phyloP scores from a whole-genome alignment of 2,329 filamentous ascomycete species.

The Colletotrichum sp. region DNA sequence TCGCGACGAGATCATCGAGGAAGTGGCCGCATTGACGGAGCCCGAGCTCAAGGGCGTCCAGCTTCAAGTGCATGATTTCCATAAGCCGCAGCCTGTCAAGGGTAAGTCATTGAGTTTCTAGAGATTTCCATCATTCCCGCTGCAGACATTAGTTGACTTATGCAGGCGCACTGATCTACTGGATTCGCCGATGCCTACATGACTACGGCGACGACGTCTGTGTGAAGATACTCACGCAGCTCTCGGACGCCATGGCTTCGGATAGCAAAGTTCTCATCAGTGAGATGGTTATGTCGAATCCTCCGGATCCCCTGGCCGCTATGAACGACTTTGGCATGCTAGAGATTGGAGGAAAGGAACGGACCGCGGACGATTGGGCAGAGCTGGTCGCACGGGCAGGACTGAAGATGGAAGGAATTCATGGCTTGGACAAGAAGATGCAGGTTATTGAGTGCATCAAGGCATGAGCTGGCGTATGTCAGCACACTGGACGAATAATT shows the following conservation, averaged over 20 bases:
- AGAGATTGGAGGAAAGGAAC: constrained; percentile 35
- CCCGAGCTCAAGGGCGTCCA: background rate
- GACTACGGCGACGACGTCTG: constrained; percentile 38
- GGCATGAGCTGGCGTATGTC: background rate
- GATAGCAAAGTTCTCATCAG: constrained; percentile 37
- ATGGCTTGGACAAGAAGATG: constrained; percentile 6
- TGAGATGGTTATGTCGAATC: constrained; percentile 32
- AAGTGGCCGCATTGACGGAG: background rate
- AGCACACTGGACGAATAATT: background rate
- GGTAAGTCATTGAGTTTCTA: background rate
- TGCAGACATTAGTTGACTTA: background rate
- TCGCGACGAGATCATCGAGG: constrained; percentile 21
- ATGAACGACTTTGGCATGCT: constrained; percentile 34
- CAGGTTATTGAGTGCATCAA: constrained; percentile 16
- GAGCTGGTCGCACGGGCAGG: constrained; percentile 27
- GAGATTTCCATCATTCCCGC: background rate
- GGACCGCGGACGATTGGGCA: constrained; percentile 28
- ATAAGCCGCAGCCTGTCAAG: constrained; percentile 23
- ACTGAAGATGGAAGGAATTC: constrained; percentile 28
- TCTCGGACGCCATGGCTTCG: constrained; percentile 31
- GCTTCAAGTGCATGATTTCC: constrained; percentile 23
- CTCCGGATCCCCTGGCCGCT: constrained; percentile 25
- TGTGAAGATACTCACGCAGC: constrained; percentile 32
- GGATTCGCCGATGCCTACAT: constrained; percentile 39
- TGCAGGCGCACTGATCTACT: constrained; percentile 39